phyloP scores from a whole-genome alignment of 139 green algal species.

The Closterium sp. region DNA sequence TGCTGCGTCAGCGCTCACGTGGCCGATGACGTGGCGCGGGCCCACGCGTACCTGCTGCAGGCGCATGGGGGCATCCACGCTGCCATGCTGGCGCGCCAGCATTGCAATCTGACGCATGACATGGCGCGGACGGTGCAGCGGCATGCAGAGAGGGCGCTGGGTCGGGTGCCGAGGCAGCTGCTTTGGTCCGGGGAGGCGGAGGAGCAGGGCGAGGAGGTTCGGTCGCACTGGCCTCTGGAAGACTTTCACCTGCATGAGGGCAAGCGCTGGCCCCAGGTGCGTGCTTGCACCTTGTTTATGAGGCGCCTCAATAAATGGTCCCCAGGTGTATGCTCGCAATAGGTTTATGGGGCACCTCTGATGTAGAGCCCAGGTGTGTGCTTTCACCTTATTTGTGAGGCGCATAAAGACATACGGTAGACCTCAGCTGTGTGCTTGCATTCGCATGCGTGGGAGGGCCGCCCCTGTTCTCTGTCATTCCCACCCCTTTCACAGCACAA shows the following conservation, averaged over 20 bases:
- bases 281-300: not conserved
- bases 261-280: not conserved
- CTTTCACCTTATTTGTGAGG: no score
- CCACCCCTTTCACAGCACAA: no score
- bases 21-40: not conserved
- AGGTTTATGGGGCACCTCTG: no score
- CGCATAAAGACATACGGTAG: no score
- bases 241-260: not conserved
- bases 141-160: not conserved
- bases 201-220: conserved; percentile 1
- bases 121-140: not conserved
- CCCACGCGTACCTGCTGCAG: not conserved
- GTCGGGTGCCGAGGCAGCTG: conserved; percentile 3
- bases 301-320: no score
- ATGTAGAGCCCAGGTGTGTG: no score
- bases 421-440: no score
- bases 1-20: not conserved
- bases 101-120: not conserved
- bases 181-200: not conserved
- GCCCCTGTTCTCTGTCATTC: no score
- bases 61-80: not conserved
- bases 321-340: no score
- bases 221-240: not conserved
- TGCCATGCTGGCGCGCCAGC: not conserved
- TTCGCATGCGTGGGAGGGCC: no score